Evolutionary conservation across 257 asterid genomes (phyloP), one percentile per base, ranked within the genome.

Genomic region (Gentiana macrophylla): DNA sequence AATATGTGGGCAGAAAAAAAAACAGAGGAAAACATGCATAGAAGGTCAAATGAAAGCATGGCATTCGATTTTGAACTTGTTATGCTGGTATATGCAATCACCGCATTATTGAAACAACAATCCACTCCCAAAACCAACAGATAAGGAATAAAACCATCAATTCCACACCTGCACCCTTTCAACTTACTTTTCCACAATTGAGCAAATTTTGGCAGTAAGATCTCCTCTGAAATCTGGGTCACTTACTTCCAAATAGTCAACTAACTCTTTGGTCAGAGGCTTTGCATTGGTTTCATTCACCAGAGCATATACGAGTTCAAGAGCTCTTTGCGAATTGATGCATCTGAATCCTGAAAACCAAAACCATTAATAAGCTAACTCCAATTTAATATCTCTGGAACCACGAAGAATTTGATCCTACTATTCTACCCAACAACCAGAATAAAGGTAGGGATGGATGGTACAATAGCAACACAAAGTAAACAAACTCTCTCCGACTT

Each of bases 281-380:
- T 78, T 84, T 66, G 79, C 97, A 63, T 92, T 92, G 89, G 64
- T 83, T 80, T 88, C 95, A 62, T 92, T 92, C 46, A 79, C 80
- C 55, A 92, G 80, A 72, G 86, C 93, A 80, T 78, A 92, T 53
- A 88, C 86, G 73, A 92, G 99, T 70, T 92, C 99, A 53, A 92
- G 79, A 49, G 99, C 97, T 73, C 91, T 81, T 92, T 92, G 67
- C 97, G 95, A 67, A 92, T 88, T 11, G 99, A 92, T 73, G 97
- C 95, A 86, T 92, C 99, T 67, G 94, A 67, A 84, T 92, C 99
- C 99, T 92, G 92, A 62, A 56, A 67, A 49, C 6, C 12, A 63
- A 67, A 70, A 50, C 12, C 61, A 61, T 59, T 53, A 12, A 53
- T 10, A 37, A 32, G 41, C 12, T 1, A 32, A n/a, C 5, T 6